These are phyloP conservation scores for Thielaviopsis euricoi DNA, from an alignment of 2,329 filamentous ascomycete genomes.

Conservation along the genomic window DNA sequence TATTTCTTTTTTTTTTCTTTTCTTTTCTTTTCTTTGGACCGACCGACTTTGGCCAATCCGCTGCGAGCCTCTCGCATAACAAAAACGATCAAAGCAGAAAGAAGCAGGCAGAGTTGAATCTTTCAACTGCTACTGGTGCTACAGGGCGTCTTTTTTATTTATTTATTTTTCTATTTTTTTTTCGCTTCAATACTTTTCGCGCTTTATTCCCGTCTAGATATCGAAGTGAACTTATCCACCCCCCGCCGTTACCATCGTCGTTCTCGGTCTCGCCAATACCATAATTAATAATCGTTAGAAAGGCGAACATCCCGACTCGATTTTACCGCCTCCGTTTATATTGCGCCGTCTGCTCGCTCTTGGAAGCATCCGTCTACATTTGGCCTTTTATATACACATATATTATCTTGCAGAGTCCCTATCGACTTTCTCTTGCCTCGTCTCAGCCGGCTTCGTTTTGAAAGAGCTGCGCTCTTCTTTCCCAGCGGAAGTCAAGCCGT, in stretches of 20 bases:
- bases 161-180: background rate
- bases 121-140: background rate
- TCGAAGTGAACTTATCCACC: background rate
- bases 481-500: background rate
- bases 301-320: too few relatives aligned
- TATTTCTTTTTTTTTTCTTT: background rate
- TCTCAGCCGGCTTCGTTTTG: background rate
- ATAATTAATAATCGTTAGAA: too few relatives aligned
- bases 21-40: background rate
- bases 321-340: too few relatives aligned
- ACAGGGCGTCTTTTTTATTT: background rate
- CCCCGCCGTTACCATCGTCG: too few relatives aligned
- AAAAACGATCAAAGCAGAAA: background rate
- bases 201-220: conserved; percentile 4
- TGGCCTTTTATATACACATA: too few relatives aligned
- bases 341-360: too few relatives aligned
- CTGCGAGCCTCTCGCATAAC: background rate
- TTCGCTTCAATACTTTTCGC: conserved; percentile 2
- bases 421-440: too few relatives aligned
- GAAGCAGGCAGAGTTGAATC: too few relatives aligned
- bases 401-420: too few relatives aligned
- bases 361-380: too few relatives aligned
- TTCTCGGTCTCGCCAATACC: too few relatives aligned
- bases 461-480: background rate
- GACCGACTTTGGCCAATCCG: background rate